phyloP scores from a whole-genome alignment of 2,329 filamentous ascomycete genomes.

The Parafenestella ontariensis region DNA sequence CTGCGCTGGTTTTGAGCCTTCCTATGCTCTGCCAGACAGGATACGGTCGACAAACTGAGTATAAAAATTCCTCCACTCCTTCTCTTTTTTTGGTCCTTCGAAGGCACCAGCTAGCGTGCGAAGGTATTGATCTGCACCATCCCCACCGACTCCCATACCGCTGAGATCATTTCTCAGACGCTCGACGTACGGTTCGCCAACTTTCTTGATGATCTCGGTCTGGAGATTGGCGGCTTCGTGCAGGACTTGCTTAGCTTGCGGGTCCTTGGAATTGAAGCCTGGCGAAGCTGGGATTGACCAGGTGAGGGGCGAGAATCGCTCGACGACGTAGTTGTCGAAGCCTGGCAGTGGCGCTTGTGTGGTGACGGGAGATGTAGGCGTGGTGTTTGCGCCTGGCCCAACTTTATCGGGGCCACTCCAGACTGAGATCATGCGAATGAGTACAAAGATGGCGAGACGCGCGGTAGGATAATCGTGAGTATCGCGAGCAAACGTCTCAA shows the following conservation, averaged over 20 bases:
- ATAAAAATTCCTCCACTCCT: conserved; percentile 56
- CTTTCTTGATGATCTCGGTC: conserved; percentile 89
- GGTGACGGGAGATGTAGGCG: conserved; percentile 55
- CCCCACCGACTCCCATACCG: conserved; percentile 69
- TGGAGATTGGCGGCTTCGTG: conserved; percentile 87
- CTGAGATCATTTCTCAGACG: conserved; percentile 72
- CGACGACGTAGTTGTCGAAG: conserved; percentile 90
- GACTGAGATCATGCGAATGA: conserved; percentile 81
- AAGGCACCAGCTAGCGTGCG: conserved; percentile 50
- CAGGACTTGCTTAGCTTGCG: conserved; percentile 86
- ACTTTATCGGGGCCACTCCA: conserved; percentile 86
- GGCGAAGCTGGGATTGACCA: conserved; percentile 87
- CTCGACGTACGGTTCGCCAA: conserved; percentile 79
- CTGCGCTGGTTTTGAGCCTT: conserved; percentile 1
- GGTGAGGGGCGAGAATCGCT: conserved; percentile 84
- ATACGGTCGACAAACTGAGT: conserved; percentile 50
- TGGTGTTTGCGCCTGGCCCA: conserved; percentile 35
- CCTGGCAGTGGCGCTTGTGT: conserved; percentile 72
- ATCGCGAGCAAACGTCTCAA: conserved; percentile 83
- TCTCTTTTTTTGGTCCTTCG: conserved; percentile 47
- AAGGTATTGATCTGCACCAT: conserved; percentile 70
- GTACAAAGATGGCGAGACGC: conserved; percentile 80
- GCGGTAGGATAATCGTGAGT: conserved; percentile 70
- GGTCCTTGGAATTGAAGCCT: conserved; percentile 83
- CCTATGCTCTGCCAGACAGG: conserved; percentile 28